Base-by-base conservation (phyloP, 129 eudicot genomes). In the Tagetes erecta region DNA sequence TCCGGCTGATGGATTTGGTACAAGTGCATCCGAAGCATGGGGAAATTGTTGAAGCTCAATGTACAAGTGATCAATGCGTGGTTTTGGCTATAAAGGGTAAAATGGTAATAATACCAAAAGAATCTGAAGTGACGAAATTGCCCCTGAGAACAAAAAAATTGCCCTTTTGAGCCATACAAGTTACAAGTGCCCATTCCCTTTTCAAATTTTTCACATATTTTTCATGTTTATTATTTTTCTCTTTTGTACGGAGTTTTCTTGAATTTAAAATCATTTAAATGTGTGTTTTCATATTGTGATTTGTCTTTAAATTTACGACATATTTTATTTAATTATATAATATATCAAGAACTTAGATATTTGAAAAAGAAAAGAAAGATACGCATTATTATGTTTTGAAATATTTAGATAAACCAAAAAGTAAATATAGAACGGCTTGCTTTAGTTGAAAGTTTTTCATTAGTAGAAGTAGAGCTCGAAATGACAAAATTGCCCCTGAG, bases 11-110 rank as follows among this genome's bases (percentile, higher is more conserved):
- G 81, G 78, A 37, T 87, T 74, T 38, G 86, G 86, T 39, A 70
- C 92, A 38, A 70, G 85, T 45, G 83, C 80, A 33, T 68, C 82
- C 38, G 86, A 72, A 33, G 71, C 89, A 20, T 85, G 88, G 89
- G 85, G 87, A 7, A 78, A 85, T 46, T 86, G 87, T 75, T 82
- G 33, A 85, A 40, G 58, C 10, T 30, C 2, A 37, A 53, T 0
- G 79, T 57, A 64, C 78, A 53, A 75, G 76, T 63, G 72, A 52
- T 63, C 37, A 37, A 3, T 10, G 57, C 74, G 44, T 55, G 62
- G 73, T 64, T 50, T 53, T 52, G 68, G 51, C 6, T 40, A 35
- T 27, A 60, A 49, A 53, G 78, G 83, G 73, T 76, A 59, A 7
- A 80, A 50, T 63, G 45, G 82, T 60, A 49, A 75, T 49, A 37